Base-by-base conservation (phyloP, 768 basidiomycete species). In the Chalciporus sphaerocephalus region DNA sequence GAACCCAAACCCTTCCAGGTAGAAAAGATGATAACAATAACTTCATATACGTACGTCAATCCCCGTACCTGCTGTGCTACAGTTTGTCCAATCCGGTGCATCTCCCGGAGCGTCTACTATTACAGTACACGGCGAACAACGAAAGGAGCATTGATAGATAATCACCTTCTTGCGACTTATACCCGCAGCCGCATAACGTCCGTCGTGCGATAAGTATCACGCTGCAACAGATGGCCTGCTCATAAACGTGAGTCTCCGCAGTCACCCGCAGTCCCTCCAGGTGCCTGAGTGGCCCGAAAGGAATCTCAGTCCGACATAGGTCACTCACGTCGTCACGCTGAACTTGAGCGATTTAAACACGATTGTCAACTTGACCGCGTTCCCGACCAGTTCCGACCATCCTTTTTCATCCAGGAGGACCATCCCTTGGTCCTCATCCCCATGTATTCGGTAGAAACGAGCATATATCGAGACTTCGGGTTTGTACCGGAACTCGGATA, bases 311-410 rank as follows among this genome's bases (percentile, higher is more conserved):
- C n/a, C n/a, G n/a, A n/a, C n/a, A n/a, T n/a, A n/a, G 4, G 38
- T 22, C 23, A 62, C 63, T 58, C 39, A 65, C 65, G 62, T 51
- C 9, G 65, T 58, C 28, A 65, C 63, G 22, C 24, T 61, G 38
- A 65, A 65, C 53, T 67, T 65, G 54, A 65, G 65, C 23, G 63
- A 66, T 20, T 58, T 67, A 46, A 65, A 65, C 10, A 65, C 54
- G 11, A 65, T 34, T 1, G 62, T 65, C 38, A 65, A 27, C 47
- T 62, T 65, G 24, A 60, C 63, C 4, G 63, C 65, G 22, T 65
- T 65, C 11, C 65, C 65, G 13, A 65, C 58, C 25, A 65, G 50
- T 39, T 65, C 63, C 16, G 63, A 30, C 63, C 63, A 65, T 5
- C 63, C 63, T 40, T 55, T 65, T 48, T 65, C 63, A 16, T 65